phyloP scores from a whole-genome alignment of 371 early-diverging fungal species.

The Syncephalastrum contaminatum region DNA sequence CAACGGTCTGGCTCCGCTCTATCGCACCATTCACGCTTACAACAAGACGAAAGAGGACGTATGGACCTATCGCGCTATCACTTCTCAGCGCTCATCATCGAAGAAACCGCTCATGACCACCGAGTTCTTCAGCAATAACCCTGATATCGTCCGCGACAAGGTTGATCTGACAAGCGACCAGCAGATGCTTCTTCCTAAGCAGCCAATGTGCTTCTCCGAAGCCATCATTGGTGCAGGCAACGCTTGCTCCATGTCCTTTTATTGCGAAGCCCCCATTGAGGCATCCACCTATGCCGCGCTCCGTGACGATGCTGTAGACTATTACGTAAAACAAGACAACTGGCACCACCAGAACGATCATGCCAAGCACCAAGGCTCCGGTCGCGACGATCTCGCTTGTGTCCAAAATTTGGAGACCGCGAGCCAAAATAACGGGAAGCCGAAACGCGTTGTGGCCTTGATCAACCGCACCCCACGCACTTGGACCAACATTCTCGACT shows the following conservation, averaged over 20 bases:
- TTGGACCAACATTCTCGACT: constrained; percentile 35
- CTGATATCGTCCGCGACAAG: constrained; percentile 38
- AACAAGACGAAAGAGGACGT: constrained; percentile 41
- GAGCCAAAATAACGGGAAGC: constrained; percentile 1
- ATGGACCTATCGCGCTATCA: constrained; percentile 37
- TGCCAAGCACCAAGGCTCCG: constrained; percentile 2
- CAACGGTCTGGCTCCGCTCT: constrained; percentile 52
- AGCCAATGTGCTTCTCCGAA: constrained; percentile 45
- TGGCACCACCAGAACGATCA: constrained; percentile 8
- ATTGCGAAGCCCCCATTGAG: constrained; percentile 46
- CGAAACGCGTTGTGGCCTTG: constrained; percentile 16
- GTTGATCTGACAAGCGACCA: constrained; percentile 25
- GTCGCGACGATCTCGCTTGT: constrained; percentile 16
- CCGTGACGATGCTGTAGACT: constrained; percentile 21
- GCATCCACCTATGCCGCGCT: constrained; percentile 34
- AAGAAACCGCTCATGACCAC: constrained; percentile 24
- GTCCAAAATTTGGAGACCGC: constrained; percentile 1
- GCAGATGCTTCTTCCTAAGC: constrained; percentile 28
- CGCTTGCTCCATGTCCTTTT: constrained; percentile 39
- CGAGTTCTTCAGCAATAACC: constrained; percentile 21
- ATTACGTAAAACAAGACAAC: constrained; percentile 12
- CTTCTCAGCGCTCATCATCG: constrained; percentile 1
- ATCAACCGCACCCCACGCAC: constrained; percentile 28
- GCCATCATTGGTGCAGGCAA: constrained; percentile 53
- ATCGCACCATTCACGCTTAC: constrained; percentile 18